Percentiles rank a stretch among this genome's conserved stretches.
These are phyloP conservation scores for Vanrija sp. DNA, from an alignment of 1,284 basidiomycete genomes.

Conservation along the genomic window DNA sequence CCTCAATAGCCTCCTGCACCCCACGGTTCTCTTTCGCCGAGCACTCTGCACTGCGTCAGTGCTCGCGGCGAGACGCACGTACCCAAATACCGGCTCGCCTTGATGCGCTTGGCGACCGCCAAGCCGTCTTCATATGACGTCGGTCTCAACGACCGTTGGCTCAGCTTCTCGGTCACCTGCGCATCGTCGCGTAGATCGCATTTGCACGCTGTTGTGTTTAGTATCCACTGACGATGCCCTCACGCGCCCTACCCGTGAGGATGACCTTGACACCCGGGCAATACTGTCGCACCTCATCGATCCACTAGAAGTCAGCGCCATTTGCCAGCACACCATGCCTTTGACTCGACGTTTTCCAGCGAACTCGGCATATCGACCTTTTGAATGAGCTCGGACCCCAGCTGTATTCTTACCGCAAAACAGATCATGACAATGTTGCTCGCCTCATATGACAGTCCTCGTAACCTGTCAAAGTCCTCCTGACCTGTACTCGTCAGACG, in stretches of 20 bases:
- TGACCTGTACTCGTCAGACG: slow-evolving; percentile 59
- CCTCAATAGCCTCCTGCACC: slow-evolving; percentile 85
- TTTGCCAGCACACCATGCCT: slow-evolving; percentile 54
- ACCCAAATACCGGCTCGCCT: slow-evolving; percentile 88
- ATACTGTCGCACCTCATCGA: slow-evolving; percentile 59
- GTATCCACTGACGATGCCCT: neutral
- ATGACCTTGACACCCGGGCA: slow-evolving; percentile 92
- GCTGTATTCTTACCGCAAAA: slow-evolving; percentile 65
- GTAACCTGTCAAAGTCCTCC: slow-evolving; percentile 90
- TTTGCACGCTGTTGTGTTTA: slow-evolving; percentile 67
- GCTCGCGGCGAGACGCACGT: slow-evolving; percentile 30
- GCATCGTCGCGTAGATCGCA: slow-evolving; percentile 86
- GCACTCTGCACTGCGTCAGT: slow-evolving; percentile 62
- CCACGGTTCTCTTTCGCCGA: slow-evolving; percentile 94
- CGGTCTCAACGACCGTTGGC: slow-evolving; percentile 54
- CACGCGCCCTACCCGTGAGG: slow-evolving; percentile 67
- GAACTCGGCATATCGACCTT: slow-evolving; percentile 87
- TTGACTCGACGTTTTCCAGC: slow-evolving; percentile 86
- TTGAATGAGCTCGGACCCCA: neutral
- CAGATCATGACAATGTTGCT: slow-evolving; percentile 93
- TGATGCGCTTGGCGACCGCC: slow-evolving; percentile 79
- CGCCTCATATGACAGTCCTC: slow-evolving; percentile 88
- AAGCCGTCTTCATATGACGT: slow-evolving; percentile 89
- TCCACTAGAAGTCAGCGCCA: slow-evolving; percentile 31
- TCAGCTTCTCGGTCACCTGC: slow-evolving; percentile 62